Evolutionary conservation across 257 asterid species (phyloP), one percentile per base, ranked within the genome.

Genomic region (Eucommia ulmoides): DNA sequence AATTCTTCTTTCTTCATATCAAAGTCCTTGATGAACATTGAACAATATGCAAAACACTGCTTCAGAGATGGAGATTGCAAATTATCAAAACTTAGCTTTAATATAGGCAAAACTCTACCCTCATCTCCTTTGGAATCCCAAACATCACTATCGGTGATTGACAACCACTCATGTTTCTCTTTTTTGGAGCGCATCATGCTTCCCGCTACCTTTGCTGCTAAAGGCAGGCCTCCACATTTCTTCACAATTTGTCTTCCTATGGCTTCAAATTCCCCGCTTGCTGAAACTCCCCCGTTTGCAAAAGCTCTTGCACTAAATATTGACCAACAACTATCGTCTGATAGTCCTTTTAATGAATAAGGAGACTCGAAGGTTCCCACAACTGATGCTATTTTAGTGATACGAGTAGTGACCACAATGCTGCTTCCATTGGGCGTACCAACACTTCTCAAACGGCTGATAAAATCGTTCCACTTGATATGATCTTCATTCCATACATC

Each of bases 41-140:
- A 46, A 58, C 69, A 64, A 35, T 7, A 50, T 22, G 45, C n/a
- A 44, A 64, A 33, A 25, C 69, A 64, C 19, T 19, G 49, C 23
- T 45, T 56, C 5, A 50, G 10, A 5, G 64, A 18, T 17, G n/a
- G 2, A 2, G 45, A 45, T 24, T 54, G 54, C 54, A 61, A 38
- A 33, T 53, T 20, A 46, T 61, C 48, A 11, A 22, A 61, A 24
- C 55, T 45, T 9, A 61, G 23, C 41, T 35, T 33, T 41, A 55
- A 20, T 0, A 41, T 14, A 6, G 22, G 25, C 51, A 55, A 23
- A 14, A 11, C 23, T 19, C 18, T 19, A 55, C 14, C 19, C 10
- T 19, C 15, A 42, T 8, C 8, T 20, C 6, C 16, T 20, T 20
- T 25, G 45, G 19, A 47, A 16, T 44, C 2, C 4, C 7, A 29